Evolutionary conservation across 257 asterid species (phyloP).

Genomic region (Ilex aquifolium): DNA sequence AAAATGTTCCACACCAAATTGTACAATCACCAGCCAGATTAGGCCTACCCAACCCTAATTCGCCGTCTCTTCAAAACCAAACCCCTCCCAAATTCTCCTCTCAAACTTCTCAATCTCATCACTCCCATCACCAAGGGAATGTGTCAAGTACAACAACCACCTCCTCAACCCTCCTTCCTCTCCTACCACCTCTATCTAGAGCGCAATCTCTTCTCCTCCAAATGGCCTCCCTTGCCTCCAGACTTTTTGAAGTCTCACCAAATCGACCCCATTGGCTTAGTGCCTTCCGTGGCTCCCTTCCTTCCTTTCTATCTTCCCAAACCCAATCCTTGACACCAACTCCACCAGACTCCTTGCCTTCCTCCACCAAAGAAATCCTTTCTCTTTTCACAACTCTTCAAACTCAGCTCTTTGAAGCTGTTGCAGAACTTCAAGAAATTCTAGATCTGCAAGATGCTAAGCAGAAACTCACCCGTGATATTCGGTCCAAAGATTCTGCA

Average conservation of each 20-base stretch:
- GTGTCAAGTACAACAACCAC: constrained; percentile 38
- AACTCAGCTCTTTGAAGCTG: constrained; percentile 77
- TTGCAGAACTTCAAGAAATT: constrained; percentile 79
- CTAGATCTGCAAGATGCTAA: constrained; percentile 90
- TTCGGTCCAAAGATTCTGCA: constrained; percentile 57
- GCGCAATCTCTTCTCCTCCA: constrained; percentile 78
- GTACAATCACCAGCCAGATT: constrained; percentile 89
- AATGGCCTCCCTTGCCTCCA: constrained; percentile 81
- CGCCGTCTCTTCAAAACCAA: constrained; percentile 71
- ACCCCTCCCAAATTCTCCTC: constrained; percentile 61
- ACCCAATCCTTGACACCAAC: constrained; percentile 34
- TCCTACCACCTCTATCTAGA: constrained; percentile 84
- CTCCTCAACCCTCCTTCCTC: constrained; percentile 79
- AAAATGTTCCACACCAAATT: constrained; percentile 67
- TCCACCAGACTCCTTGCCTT: constrained; percentile 35
- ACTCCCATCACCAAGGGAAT: constrained; percentile 34
- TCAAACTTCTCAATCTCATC: constrained; percentile 43
- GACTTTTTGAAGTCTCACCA: constrained; percentile 80
- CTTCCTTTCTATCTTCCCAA: constrained; percentile 64
- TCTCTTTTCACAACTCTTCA: constrained; percentile 58
- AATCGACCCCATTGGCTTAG: constrained; percentile 70
- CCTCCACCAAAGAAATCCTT: constrained; percentile 66
- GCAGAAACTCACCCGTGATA: constrained; percentile 58
- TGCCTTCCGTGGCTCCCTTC: constrained; percentile 72
- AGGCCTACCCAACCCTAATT: constrained; percentile 83